Evolutionary conservation across 768 basidiomycete species (phyloP), one percentile per base, ranked within the genome.

Genomic region (Mycena olivaceomarginata): DNA sequence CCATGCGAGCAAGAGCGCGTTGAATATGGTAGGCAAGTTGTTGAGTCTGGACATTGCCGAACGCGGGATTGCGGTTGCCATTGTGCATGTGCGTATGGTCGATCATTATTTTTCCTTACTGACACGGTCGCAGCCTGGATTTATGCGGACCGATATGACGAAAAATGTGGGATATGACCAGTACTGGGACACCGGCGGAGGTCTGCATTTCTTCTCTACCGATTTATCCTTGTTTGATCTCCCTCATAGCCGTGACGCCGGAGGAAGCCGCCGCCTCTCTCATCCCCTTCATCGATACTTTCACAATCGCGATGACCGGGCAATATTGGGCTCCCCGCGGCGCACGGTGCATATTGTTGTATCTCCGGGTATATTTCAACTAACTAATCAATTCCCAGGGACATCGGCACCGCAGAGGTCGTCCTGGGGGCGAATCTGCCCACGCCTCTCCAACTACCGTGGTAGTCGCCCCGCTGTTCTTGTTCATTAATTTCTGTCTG

Each of bases 111-210:
- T 16, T 62, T 51, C 12, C 39, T 72, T n/a, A 22, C n/a, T 53
- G 18, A 51, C 48, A 7, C 13, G 53, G n/a, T 22, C 8, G 8
- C 74, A 90, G 88, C 89, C 89, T 25, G 89, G 89, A 0, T 91
- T 90, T 80, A 85, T 90, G 84, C 86, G 85, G 74, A 90, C 88
- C 1, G 87, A 89, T 60, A 86, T 88, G 89, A 90, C 89, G 18
- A 87, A 86, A 73, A 80, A 81, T 51, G 89, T 88, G 13, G 89
- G 89, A 0, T 88, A 86, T 75, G 88, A 90, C 74, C 71, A 87
- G 72, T 89, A 81, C 77, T 89, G 85, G 76, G 88, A 89, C 18
- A 79, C 85, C 1, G 88, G 88, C 56, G 89, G 89, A 78, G 89
- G 89, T 86, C 67, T 56, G 86, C 74, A 18, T 73, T 22, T 31